Conservation (phyloP, 495 filamentous ascomycete species). For the Astrothelium subdiscretum region DNA sequence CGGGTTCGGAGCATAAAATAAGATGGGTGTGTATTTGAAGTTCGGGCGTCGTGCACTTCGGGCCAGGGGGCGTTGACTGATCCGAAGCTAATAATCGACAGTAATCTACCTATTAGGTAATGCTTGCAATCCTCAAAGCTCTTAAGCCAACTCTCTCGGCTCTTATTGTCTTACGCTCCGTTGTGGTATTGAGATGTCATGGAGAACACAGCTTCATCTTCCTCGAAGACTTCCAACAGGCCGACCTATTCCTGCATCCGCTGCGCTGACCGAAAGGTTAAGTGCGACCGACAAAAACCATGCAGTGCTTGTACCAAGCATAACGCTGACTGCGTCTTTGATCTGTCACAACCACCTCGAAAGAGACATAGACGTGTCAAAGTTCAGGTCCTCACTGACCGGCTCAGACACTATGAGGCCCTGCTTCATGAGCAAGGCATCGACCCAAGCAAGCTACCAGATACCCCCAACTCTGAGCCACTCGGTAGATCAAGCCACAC, state of each 20-base stretch:
- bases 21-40: neutral
- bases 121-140: neutral
- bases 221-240: neutral
- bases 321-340: slow-evolving; percentile 21
- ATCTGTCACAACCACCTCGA: slow-evolving; percentile 16
- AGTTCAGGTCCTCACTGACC: slow-evolving; percentile 15
- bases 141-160: neutral
- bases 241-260: slow-evolving; percentile 16
- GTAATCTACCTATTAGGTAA: too few relatives aligned
- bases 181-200: neutral
- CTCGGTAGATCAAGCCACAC: neutral
- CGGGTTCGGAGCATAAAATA: neutral
- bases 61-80: too few relatives aligned
- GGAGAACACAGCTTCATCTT: neutral
- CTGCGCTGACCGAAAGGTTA: slow-evolving; percentile 31
- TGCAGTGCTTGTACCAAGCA: slow-evolving; percentile 26
- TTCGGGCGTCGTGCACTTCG: neutral
- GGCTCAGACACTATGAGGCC: slow-evolving; percentile 22
- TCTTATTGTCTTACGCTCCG: neutral
- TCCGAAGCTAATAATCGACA: too few relatives aligned
- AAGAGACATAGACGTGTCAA: slow-evolving; percentile 17
- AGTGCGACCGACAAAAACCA: slow-evolving; percentile 27
- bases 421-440: slow-evolving; percentile 23
- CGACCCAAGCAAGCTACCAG: slow-evolving; percentile 15
- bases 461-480: slow-evolving; percentile 4